A percentile compares a stretch with the other conserved stretches of the same genome.
Conservation (phyloP, 805 yeast species). For the Candida palmyrensis region DNA sequence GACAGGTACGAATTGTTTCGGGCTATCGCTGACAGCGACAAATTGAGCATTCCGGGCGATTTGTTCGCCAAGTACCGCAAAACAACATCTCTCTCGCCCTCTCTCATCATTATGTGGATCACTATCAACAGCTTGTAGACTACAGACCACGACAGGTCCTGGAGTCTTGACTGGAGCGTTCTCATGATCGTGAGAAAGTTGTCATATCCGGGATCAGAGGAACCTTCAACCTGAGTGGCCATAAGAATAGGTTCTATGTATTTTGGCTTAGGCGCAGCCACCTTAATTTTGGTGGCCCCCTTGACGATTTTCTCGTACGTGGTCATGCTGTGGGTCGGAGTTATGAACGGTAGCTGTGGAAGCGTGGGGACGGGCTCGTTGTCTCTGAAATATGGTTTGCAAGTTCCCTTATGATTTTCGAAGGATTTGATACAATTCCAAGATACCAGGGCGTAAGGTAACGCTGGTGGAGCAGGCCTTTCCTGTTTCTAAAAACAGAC, state of each 20-base stretch:
- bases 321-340: slow-evolving; percentile 43
- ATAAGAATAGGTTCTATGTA: slow-evolving; percentile 89
- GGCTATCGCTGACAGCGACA: slow-evolving; percentile 32
- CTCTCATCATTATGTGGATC: slow-evolving; percentile 85
- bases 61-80: slow-evolving; percentile 51
- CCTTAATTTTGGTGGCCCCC: slow-evolving; percentile 46
- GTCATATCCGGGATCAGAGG: slow-evolving; percentile 26
- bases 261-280: slow-evolving; percentile 97
- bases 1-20: slow-evolving; percentile 30
- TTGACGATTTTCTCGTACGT: slow-evolving; percentile 73
- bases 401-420: too few species aligned
- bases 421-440: too few species aligned
- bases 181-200: slow-evolving; percentile 68
- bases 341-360: too few species aligned
- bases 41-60: slow-evolving; percentile 45
- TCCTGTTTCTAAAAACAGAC: too few species aligned
- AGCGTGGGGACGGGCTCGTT: too few species aligned
- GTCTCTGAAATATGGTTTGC: too few species aligned
- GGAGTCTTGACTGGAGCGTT: slow-evolving; percentile 55
- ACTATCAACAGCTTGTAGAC: slow-evolving; percentile 83
- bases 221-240: slow-evolving; percentile 43
- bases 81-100: slow-evolving; percentile 78
- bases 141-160: slow-evolving; percentile 86
- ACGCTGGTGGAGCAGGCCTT: too few species aligned
- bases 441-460: too few species aligned